These are phyloP conservation scores for Starmerella floricola DNA, from an alignment of 805 yeast genomes.

Conservation along the genomic window DNA sequence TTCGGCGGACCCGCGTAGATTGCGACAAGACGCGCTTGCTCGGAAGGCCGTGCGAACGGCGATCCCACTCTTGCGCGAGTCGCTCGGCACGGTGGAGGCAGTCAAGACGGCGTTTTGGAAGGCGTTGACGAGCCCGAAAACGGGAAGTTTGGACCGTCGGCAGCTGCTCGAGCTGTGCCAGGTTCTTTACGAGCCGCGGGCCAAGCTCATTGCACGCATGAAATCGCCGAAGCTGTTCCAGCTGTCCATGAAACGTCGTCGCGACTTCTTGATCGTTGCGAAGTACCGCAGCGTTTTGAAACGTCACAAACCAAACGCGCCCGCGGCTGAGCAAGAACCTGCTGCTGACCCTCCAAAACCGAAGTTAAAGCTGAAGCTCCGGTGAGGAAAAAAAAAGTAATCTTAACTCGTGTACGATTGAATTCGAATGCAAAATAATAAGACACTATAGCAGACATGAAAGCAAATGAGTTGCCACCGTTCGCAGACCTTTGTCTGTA, in stretches of 20 bases:
- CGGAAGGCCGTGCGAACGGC: constrained; percentile 55
- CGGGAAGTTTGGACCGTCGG: constrained; percentile 49
- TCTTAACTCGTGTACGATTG: not conserved
- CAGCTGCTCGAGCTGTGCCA: constrained; percentile 51
- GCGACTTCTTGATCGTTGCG: constrained; percentile 35
- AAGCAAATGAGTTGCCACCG: too few species aligned
- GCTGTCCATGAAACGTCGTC: constrained; percentile 47
- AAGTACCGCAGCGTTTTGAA: constrained; percentile 28
- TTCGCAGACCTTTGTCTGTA: too few species aligned
- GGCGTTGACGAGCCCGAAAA: constrained; percentile 44
- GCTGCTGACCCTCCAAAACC: constrained; percentile 2
- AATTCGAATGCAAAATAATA: not conserved
- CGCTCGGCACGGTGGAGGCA: constrained; percentile 41
- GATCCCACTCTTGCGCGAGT: constrained; percentile 50
- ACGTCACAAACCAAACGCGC: constrained; percentile 8
- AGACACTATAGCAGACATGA: too few species aligned
- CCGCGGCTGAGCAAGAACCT: not conserved
- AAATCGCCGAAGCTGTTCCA: constrained; percentile 57
- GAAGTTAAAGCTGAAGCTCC: constrained; percentile 7
- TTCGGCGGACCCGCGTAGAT: constrained; percentile 12
- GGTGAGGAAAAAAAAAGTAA: not conserved
- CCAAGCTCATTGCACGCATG: constrained; percentile 49
- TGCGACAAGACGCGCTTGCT: constrained; percentile 53
- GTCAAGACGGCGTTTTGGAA: constrained; percentile 56
- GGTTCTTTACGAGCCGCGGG: constrained; percentile 50